Evolutionary conservation across 768 basidiomycete species (phyloP).

Genomic region (Agrocybe pediades): DNA sequence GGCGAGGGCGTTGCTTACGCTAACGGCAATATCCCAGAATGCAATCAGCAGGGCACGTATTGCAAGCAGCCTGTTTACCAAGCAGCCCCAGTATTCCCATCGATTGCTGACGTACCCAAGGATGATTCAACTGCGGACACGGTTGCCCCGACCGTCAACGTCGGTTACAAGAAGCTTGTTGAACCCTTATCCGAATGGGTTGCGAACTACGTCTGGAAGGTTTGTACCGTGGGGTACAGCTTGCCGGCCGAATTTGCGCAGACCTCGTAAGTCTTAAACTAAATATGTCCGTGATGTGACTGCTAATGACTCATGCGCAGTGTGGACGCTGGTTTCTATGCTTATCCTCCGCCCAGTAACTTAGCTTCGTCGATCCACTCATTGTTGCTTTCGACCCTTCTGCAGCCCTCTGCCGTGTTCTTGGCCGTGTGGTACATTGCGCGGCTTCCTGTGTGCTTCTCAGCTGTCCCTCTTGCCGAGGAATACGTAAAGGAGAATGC

Average conservation of each 20-base stretch:
- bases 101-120: slow-evolving; percentile 35
- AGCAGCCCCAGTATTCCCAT: slow-evolving; percentile 29
- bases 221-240: slow-evolving; percentile 71
- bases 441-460: slow-evolving; percentile 71
- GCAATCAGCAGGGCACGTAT: slow-evolving; percentile 17
- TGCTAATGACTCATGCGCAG: slow-evolving; percentile 22
- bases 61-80: slow-evolving; percentile 17
- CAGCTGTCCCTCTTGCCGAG: slow-evolving; percentile 46
- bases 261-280: slow-evolving; percentile 50
- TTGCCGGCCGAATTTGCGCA: slow-evolving; percentile 55
- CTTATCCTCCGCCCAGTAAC: slow-evolving; percentile 49
- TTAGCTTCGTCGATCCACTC: slow-evolving; percentile 69
- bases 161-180: slow-evolving; percentile 69
- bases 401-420: slow-evolving; percentile 81
- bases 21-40: slow-evolving; percentile 14
- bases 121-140: slow-evolving; percentile 44
- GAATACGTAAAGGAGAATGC: slow-evolving; percentile 60
- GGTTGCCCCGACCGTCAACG: slow-evolving; percentile 50
- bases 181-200: slow-evolving; percentile 83
- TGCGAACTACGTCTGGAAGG: slow-evolving; percentile 79
- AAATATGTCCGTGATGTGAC: slow-evolving; percentile 2
- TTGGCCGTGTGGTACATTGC: slow-evolving; percentile 84
- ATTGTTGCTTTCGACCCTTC: slow-evolving; percentile 72
- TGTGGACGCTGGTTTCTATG: slow-evolving; percentile 38
- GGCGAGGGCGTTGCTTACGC: slow-evolving; percentile 12